These are phyloP conservation scores for Alternaria brassicicola DNA, from an alignment of 2,329 filamentous ascomycete genomes.

Conservation along the genomic window DNA sequence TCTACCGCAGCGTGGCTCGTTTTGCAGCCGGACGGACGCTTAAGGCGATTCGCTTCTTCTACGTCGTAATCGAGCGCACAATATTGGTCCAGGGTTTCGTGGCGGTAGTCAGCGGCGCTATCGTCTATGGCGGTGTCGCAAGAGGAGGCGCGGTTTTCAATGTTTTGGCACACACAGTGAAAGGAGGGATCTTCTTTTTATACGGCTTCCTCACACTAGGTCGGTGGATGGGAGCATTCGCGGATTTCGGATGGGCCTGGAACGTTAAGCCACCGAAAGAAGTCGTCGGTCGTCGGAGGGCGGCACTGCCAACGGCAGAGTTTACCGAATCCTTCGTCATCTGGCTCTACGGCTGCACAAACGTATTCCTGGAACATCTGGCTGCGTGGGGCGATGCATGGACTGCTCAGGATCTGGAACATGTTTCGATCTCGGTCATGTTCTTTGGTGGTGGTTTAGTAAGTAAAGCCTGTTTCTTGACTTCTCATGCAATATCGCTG, in stretches of 20 bases:
- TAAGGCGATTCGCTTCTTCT: conserved; percentile 63
- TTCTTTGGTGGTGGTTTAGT: conserved; percentile 92
- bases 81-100: conserved; percentile 81
- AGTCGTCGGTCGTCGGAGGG: conserved; percentile 66
- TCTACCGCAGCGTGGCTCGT: conserved; percentile 61
- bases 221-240: conserved; percentile 88
- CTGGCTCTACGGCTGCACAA: conserved; percentile 85
- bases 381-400: conserved; percentile 73
- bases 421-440: conserved; percentile 88
- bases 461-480: conserved; percentile 46
- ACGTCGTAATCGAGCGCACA: conserved; percentile 74
- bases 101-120: conserved; percentile 71
- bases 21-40: conserved; percentile 63
- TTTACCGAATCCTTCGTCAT: conserved; percentile 90
- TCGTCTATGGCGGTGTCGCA: conserved; percentile 83
- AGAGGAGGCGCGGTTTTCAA: conserved; percentile 74
- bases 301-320: conserved; percentile 74
- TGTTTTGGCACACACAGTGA: conserved; percentile 90
- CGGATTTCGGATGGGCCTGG: conserved; percentile 94
- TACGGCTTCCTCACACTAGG: conserved; percentile 86
- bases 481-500: conserved; percentile 25
- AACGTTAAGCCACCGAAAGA: conserved; percentile 73
- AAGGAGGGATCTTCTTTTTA: conserved; percentile 94
- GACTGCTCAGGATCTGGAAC: conserved; percentile 82
- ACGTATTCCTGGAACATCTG: conserved; percentile 92